Evolutionary conservation across 352 stramenopile species (phyloP).

Genomic region (Pythium periplocum): DNA sequence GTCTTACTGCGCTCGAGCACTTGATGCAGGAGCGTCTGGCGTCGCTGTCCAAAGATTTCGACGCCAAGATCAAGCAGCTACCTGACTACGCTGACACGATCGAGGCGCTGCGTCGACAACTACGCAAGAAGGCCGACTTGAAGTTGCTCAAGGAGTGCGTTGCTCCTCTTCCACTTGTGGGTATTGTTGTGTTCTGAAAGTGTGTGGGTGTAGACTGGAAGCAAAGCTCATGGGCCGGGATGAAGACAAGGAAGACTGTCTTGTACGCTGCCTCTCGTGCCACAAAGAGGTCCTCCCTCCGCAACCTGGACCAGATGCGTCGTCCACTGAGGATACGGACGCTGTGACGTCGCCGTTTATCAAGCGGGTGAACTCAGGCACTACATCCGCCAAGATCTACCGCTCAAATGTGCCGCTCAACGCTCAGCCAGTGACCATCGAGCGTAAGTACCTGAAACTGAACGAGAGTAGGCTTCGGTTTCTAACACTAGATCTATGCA

Average conservation of each 20-base stretch:
- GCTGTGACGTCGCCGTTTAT: slow-evolving; percentile 14
- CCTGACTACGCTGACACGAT: slow-evolving; percentile 39
- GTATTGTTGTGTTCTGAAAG: neutral
- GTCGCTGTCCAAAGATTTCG: slow-evolving; percentile 25
- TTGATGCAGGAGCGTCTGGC: slow-evolving; percentile 18
- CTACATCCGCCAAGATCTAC: slow-evolving; percentile 46
- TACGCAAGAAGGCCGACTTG: slow-evolving; percentile 54
- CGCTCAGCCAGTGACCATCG: slow-evolving; percentile 20
- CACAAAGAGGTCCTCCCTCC: slow-evolving; percentile 50
- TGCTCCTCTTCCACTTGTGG: neutral
- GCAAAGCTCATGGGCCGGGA: slow-evolving; percentile 41
- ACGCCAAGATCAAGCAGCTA: slow-evolving; percentile 34
- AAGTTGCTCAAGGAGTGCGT: slow-evolving; percentile 63
- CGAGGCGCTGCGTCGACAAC: slow-evolving; percentile 32
- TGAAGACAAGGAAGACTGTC: slow-evolving; percentile 50
- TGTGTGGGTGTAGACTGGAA: slow-evolving; percentile 34
- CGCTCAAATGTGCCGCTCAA: slow-evolving; percentile 60
- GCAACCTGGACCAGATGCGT: neutral
- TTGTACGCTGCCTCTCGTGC: slow-evolving; percentile 64
- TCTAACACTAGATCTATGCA: no score
- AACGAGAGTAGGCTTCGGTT: no score
- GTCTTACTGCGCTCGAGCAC: slow-evolving; percentile 10
- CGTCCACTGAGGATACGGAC: slow-evolving; percentile 18
- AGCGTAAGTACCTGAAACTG: slow-evolving; percentile 3
- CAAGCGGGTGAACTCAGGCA: slow-evolving; percentile 46